Base-by-base conservation (phyloP, 2,329 filamentous ascomycete species). In the Anthostomella pinea region DNA sequence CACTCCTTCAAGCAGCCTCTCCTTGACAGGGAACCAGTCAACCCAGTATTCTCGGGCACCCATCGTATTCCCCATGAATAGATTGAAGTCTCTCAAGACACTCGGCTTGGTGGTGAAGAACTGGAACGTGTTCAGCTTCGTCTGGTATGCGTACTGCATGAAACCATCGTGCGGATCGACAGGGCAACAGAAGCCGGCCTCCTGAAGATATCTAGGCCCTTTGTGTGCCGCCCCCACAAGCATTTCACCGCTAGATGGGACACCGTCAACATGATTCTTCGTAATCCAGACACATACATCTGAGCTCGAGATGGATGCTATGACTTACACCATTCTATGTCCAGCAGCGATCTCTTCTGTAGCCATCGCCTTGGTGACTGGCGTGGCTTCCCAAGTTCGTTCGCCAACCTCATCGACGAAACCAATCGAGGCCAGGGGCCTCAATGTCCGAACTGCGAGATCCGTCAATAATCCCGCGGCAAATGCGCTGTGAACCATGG, bases 61-160 rank as follows among this genome's bases (percentile, higher is more conserved):
- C 53, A 58, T 53, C 0, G 50, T 53, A 18, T 48, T 57, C 2
- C 55, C 53, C 55, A 57, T 57, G 33, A 53, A 56, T 4, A 30
- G 32, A 19, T 56, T 53, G 41, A 58, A 57, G 21, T 58, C 53
- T 7, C 38, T 39, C 8, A 51, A 21, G 6, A 51, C 28, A 5
- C 33, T 8, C 0, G 55, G 53, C 14, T 45, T 51, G 0, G 48
- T 38, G 4, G 17, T 35, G 18, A 54, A 43, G 1, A 52, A n/a
- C 14, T 54, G 34, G 30, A 56, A 58, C 0, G 39, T 36, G 0
- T 37, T 37, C 4, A 58, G 10, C 20, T 58, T 58, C 1, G 55
- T 51, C 19, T 50, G 37, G 17, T 53, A 56, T 1, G 52, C 53
- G 23, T 56, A 56, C 23, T 58, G 55, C 42, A 53, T 49, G 5